Conservation (phyloP, 2,329 filamentous ascomycete genomes). For the Aspergillus sp. region DNA sequence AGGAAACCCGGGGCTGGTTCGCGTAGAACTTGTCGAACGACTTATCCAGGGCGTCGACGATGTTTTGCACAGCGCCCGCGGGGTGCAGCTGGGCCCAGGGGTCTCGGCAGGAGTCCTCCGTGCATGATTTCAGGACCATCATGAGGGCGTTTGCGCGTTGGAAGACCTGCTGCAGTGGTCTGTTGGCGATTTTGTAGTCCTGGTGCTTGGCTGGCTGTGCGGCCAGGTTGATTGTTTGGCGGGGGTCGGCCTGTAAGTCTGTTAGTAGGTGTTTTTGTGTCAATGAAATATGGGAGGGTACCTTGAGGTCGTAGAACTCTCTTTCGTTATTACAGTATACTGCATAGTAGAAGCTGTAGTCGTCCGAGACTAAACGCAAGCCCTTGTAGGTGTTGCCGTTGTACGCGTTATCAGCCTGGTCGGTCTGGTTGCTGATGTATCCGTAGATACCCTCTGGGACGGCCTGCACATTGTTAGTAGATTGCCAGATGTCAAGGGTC, state of each 20-base stretch:
- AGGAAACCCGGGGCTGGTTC: neutral
- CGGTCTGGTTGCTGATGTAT: conserved; percentile 20
- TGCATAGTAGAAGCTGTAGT: conserved; percentile 64
- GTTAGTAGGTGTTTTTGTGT: neutral
- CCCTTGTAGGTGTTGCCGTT: conserved; percentile 61
- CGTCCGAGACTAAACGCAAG: conserved; percentile 53
- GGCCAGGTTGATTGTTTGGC: conserved; percentile 7
- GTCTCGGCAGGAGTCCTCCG: conserved; percentile 30
- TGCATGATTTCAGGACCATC: conserved; percentile 40
- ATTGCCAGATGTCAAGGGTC: neutral
- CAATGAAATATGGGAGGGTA: conserved; percentile 22
- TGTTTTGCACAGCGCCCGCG: conserved; percentile 2
- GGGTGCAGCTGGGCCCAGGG: conserved; percentile 38
- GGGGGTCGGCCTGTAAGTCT: conserved; percentile 2
- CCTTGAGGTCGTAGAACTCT: conserved; percentile 64
- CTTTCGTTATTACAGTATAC: conserved; percentile 70
- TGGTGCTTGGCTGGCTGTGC: neutral
- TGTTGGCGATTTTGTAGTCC: neutral
- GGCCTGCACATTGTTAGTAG: conserved; percentile 12
- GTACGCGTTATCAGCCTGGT: conserved; percentile 13
- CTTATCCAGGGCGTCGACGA: neutral
- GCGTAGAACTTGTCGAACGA: conserved; percentile 8
- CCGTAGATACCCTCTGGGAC: conserved; percentile 30
- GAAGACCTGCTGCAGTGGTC: conserved; percentile 16
- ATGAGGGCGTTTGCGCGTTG: conserved; percentile 36